Conservation (phyloP, 2,329 filamentous ascomycete genomes). For the Tolypocladium inflatum region DNA sequence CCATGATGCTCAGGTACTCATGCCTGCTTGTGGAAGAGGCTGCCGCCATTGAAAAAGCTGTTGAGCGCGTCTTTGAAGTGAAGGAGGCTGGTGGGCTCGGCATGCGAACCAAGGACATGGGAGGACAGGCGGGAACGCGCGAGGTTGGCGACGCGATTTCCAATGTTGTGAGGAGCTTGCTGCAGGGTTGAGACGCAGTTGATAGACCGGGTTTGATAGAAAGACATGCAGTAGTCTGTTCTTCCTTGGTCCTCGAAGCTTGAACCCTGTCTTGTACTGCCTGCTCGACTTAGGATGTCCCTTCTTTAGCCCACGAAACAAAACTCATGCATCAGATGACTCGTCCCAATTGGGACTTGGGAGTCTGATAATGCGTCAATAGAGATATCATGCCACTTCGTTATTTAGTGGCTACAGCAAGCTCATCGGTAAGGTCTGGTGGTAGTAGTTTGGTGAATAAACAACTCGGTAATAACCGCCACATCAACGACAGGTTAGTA, state of each 20-base stretch:
- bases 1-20: constrained; percentile 70
- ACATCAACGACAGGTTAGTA: too few relatives aligned
- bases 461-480: too few relatives aligned
- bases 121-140: constrained; percentile 50
- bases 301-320: neutral
- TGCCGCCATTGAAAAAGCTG: constrained; percentile 53
- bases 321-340: too few relatives aligned
- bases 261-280: neutral
- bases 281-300: neutral
- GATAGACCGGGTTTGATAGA: neutral
- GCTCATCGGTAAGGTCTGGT: too few relatives aligned
- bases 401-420: too few relatives aligned
- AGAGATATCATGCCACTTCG: too few relatives aligned
- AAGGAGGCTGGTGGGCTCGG: constrained; percentile 27
- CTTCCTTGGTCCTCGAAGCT: too few relatives aligned
- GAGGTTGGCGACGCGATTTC: constrained; percentile 56
- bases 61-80: constrained; percentile 53
- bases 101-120: constrained; percentile 56
- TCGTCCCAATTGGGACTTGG: too few relatives aligned
- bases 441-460: too few relatives aligned
- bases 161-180: constrained; percentile 1
- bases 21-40: constrained; percentile 53
- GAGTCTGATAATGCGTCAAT: too few relatives aligned
- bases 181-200: neutral
- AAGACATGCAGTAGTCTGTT: neutral